A percentile compares a stretch with the other conserved stretches of the same genome.
Conservation (phyloP, 768 basidiomycete genomes). For the Tricholoma bakamatsutake region DNA sequence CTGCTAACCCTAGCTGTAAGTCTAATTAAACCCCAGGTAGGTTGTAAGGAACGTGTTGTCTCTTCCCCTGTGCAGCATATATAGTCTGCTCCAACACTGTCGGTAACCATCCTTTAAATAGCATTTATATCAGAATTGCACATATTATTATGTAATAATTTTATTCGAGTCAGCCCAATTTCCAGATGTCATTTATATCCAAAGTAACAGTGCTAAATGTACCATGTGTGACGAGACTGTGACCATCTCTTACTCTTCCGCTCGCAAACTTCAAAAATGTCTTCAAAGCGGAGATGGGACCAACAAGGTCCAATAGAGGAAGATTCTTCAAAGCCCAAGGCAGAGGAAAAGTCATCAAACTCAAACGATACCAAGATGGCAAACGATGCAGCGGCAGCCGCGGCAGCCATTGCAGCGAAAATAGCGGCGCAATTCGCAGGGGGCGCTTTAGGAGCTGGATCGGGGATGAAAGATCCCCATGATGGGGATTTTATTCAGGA, state of each 20-base stretch:
- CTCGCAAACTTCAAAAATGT: too few relatives aligned
- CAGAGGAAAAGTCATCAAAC: slow-evolving; percentile 26
- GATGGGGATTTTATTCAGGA: slow-evolving; percentile 82
- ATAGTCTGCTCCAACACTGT: too few relatives aligned
- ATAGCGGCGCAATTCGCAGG: slow-evolving; percentile 80
- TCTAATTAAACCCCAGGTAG: too few relatives aligned
- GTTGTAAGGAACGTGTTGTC: too few relatives aligned
- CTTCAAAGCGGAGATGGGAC: slow-evolving; percentile 80
- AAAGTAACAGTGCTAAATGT: too few relatives aligned
- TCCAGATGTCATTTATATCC: too few relatives aligned
- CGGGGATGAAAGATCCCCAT: slow-evolving; percentile 51
- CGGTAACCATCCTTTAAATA: too few relatives aligned
- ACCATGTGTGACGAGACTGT: not conserved
- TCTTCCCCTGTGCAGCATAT: too few relatives aligned
- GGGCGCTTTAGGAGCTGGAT: slow-evolving; percentile 35
- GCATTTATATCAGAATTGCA: too few relatives aligned
- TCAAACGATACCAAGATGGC: slow-evolving; percentile 21
- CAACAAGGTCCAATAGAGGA: slow-evolving; percentile 46
- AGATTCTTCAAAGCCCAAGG: slow-evolving; percentile 16
- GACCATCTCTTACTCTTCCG: not conserved
- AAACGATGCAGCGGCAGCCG: slow-evolving; percentile 56
- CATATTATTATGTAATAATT: too few relatives aligned
- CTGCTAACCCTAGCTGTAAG: too few relatives aligned
- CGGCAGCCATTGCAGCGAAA: slow-evolving; percentile 87
- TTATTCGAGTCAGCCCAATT: too few relatives aligned